Evolutionary conservation across 768 basidiomycete genomes (phyloP).

Genomic region (Kwoniella bestiolae): DNA sequence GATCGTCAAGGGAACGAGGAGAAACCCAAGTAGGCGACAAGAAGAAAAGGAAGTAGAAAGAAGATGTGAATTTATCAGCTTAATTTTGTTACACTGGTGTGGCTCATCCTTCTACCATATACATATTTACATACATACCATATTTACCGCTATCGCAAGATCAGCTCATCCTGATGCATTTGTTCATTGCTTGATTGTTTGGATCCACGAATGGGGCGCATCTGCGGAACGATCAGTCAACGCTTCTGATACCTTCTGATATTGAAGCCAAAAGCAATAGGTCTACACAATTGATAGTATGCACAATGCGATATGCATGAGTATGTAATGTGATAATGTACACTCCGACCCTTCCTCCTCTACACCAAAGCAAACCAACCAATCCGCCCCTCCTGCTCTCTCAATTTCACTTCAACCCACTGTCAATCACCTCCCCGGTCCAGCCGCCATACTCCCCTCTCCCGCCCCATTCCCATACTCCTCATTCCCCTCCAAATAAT

Average conservation of each 20-base stretch:
- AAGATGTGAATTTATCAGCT: not conserved
- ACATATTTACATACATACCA: not conserved
- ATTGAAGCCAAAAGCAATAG: no score
- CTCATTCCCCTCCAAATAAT: conserved; percentile 44
- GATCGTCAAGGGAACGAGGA: not conserved
- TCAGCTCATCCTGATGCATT: conserved; percentile 29
- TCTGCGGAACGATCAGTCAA: no score
- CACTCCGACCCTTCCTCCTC: no score
- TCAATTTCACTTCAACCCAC: no score
- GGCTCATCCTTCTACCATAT: conserved; percentile 17
- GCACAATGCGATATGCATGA: no score
- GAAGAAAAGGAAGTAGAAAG: not conserved
- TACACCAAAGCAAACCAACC: no score
- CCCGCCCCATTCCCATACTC: conserved; percentile 32
- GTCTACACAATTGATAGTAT: no score
- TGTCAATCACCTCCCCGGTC: conserved; percentile 11
- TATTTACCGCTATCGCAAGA: not conserved
- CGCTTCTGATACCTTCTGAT: no score
- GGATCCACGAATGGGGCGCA: no score
- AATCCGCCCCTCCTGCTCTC: no score
- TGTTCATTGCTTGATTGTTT: not conserved
- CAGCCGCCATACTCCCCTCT: conserved; percentile 19
- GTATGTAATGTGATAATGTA: no score
- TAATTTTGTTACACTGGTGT: not conserved
- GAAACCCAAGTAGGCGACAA: not conserved